Evolutionary conservation across 306 rosid genomes (phyloP), one percentile per base, ranked within the genome.

Genomic region (Erythrophleum fordii): DNA sequence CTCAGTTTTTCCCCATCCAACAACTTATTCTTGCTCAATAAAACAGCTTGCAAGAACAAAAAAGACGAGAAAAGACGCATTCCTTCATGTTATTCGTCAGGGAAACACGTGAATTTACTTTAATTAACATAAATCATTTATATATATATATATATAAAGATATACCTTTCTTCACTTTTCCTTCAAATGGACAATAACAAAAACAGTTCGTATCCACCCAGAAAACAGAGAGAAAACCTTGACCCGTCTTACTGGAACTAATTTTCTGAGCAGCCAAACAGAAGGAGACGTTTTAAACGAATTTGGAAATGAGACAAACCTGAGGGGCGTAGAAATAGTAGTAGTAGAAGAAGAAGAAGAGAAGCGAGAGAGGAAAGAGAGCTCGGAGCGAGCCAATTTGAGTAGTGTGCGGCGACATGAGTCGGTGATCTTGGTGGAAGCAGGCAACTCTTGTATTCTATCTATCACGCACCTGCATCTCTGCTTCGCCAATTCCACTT

Each of bases 321-420:
- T 94, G 84, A 88, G 92, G 41, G 89, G 79, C 8, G 72, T 11
- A 41, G 74, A 79, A 64, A 22, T 46, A 26, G 60, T 8, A 48
- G 73, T 52, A 52, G 77, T 8, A 59, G 62, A 22, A 56, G 62
- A 23, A 55, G 73, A 84, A 66, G 87, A 52, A 70, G 91, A 67
- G 78, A 78, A 73, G 70, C 87, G 87, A 73, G 86, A 87, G 80
- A 95, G 97, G 75, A 93, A 95, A 76, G 64, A 18, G 64, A 91
- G 93, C 69, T 95, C 99, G 29, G 94, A 87, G 55, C 45, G 77
- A 64, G 90, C 94, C 82, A 88, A 85, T 79, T 85, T 95, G 79
- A 91, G 85, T 46, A 95, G 99, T 26, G 99, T 92, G 58, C 85
- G 89, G 59, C 48, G 85, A 86, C 92, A 88, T 37, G 95, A 92